Conservation (phyloP, 1,284 basidiomycete species). For the Heterobasidion parviporum region DNA sequence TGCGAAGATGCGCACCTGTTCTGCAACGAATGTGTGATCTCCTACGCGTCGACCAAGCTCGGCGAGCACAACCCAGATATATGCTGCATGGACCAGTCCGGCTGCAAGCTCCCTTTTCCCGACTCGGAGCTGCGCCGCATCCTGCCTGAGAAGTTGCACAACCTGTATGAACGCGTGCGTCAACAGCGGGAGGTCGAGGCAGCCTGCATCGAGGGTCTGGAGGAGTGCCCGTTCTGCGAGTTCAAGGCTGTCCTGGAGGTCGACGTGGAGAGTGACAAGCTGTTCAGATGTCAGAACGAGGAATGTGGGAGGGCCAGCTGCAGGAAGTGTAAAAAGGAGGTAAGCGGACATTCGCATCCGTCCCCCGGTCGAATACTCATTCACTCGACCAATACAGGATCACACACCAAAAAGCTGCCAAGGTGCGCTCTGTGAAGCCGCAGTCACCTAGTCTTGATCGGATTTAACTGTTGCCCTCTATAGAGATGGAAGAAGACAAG, state of each 20-base stretch:
- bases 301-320: conserved; percentile 73
- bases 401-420: conserved; percentile 85
- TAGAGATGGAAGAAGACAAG: conserved; percentile 67
- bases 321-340: conserved; percentile 65
- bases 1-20: conserved; percentile 67
- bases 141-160: conserved; percentile 52
- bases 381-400: conserved; percentile 37
- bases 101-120: conserved; percentile 63
- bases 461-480: not conserved
- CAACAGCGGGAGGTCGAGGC: conserved; percentile 72
- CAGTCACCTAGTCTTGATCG: not conserved
- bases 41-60: conserved; percentile 25
- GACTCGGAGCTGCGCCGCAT: conserved; percentile 59
- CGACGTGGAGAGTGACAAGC: conserved; percentile 68
- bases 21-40: conserved; percentile 38
- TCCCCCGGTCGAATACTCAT: not conserved
- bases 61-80: conserved; percentile 39
- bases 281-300: conserved; percentile 71
- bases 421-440: conserved; percentile 32
- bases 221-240: conserved; percentile 84
- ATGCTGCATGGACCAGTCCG: conserved; percentile 74
- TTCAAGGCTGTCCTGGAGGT: conserved; percentile 79
- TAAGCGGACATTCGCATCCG: conserved; percentile 21
- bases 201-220: conserved; percentile 65
- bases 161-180: conserved; percentile 68